Base-by-base conservation (phyloP, 768 basidiomycete genomes). In the Mycena vitilis region DNA sequence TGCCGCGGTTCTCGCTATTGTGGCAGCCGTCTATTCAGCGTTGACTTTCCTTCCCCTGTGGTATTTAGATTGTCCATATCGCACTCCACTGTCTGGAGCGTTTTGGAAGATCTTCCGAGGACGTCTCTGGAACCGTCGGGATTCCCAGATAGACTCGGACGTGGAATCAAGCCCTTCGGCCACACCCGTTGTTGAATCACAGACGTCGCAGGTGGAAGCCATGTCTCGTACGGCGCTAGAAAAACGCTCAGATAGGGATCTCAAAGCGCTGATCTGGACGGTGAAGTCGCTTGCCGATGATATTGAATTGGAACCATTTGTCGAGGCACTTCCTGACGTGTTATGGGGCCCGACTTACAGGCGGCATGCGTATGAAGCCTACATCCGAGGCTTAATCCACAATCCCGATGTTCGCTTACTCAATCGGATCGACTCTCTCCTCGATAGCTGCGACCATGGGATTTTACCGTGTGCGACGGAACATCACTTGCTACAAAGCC, bases 231-330 rank as follows among this genome's bases (percentile, higher is more conserved):
- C 20, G 5, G 54, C 54, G n/a, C 12, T 55, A 37, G 54, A 38
- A 38, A 16, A 20, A 18, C 54, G 54, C 4, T 22, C 54, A n/a
- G 12, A 55, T 4, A 18, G 37, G 10, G 37, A 55, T n/a, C 13
- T 15, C 54, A 38, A 22, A 11, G 54, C 37, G 5, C n/a, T 38
- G 4, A 11, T 55, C 12, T 55, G 54, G 54, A 55, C 54, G 8
- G 22, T 55, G 54, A 55, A 55, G 20, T 55, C 54, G 6, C 37
- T 55, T 5, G 12, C 54, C n/a, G 37, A 55, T 15, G 37, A 55
- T 16, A 22, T 10, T 16, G 36, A 38, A 30, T 12, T 55, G n/a
- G 54, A 55, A 15, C 54, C 37, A 5, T 55, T 55, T 5, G n/a
- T 55, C 3, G 37, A 55, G 37, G 54, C 54, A 22, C n/a, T 48